A percentile compares a stretch with the other conserved stretches of the same genome.
These are phyloP conservation scores for Pyropia yezoensis DNA, from an alignment of 23 red algal species.

Conservation along the genomic window DNA sequence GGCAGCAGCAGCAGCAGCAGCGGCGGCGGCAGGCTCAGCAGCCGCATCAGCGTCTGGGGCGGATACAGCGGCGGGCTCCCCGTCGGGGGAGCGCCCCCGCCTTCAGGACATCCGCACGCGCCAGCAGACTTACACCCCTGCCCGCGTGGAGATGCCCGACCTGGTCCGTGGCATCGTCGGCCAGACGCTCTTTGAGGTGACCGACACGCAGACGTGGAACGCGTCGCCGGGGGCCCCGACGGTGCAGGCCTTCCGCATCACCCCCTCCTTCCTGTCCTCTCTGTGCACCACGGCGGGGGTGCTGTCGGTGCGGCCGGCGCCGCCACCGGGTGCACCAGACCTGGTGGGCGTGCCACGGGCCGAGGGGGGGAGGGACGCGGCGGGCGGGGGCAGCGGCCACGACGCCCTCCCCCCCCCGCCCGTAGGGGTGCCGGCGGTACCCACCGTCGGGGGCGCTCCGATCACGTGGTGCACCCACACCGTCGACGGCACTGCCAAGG, in stretches of 20 bases:
- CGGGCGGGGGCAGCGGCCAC: no score
- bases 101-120: slow-evolving; percentile 2
- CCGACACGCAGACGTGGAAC: slow-evolving; percentile 48
- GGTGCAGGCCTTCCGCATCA: slow-evolving; percentile 37
- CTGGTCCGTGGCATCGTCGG: slow-evolving; percentile 44
- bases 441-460: background rate
- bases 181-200: slow-evolving; percentile 51
- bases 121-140: slow-evolving; percentile 36
- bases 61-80: no score
- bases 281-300: slow-evolving; percentile 25
- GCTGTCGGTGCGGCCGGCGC: slow-evolving; percentile 9
- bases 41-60: no score
- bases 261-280: slow-evolving; percentile 37
- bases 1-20: no score
- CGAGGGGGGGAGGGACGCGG: no score
- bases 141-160: slow-evolving; percentile 40
- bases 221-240: background rate
- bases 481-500: slow-evolving; percentile 32
- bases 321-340: no score
- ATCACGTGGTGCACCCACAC: slow-evolving; percentile 18
- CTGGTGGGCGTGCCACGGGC: no score
- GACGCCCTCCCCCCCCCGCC: background rate
- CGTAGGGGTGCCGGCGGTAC: background rate
- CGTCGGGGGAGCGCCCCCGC: no score
- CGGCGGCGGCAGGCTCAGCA: no score